Percentiles rank a stretch among this genome's conserved stretches.
Conservation (phyloP, 305 asterid genomes). For the Salvia sclarea region DNA sequence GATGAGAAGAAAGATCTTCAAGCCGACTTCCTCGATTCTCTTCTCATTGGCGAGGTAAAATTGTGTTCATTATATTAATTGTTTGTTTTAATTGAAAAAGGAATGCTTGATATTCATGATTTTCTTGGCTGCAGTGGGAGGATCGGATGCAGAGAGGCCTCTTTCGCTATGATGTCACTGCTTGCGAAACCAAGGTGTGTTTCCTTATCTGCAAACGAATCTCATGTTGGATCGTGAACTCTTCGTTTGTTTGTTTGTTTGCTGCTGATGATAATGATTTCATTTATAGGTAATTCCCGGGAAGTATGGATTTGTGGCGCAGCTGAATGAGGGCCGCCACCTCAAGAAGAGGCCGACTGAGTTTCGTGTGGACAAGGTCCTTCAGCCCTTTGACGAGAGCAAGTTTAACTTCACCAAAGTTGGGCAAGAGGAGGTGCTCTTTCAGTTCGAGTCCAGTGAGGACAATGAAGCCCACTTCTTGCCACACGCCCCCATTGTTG, state of each 20-base stretch:
- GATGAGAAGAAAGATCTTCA: slow-evolving; percentile 48
- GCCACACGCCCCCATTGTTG: slow-evolving; percentile 58
- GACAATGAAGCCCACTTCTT: slow-evolving; percentile 53
- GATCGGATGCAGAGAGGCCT: slow-evolving; percentile 91
- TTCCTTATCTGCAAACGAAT: not conserved
- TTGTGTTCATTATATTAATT: not conserved
- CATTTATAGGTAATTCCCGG: slow-evolving; percentile 79
- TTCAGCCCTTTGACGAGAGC: slow-evolving; percentile 85
- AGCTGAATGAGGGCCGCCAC: slow-evolving; percentile 96
- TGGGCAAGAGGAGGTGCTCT: slow-evolving; percentile 90
- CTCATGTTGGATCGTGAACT: not conserved
- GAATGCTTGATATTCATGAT: slow-evolving; percentile 1
- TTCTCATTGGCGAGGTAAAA: slow-evolving; percentile 78
- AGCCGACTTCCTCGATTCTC: slow-evolving; percentile 69
- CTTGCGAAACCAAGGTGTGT: slow-evolving; percentile 87
- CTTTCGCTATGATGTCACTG: slow-evolving; percentile 94
- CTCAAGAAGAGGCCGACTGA: slow-evolving; percentile 97
- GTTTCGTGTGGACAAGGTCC: slow-evolving; percentile 83
- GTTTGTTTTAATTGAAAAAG: not conserved
- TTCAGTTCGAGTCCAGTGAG: slow-evolving; percentile 64
- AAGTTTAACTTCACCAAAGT: slow-evolving; percentile 93
- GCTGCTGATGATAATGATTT: not conserved
- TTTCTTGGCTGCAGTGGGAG: slow-evolving; percentile 66
- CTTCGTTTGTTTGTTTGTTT: not conserved
- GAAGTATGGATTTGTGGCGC: slow-evolving; percentile 79